Evolutionary conservation across 2,329 filamentous ascomycete species (phyloP).

Genomic region (Beauveria varroae): DNA sequence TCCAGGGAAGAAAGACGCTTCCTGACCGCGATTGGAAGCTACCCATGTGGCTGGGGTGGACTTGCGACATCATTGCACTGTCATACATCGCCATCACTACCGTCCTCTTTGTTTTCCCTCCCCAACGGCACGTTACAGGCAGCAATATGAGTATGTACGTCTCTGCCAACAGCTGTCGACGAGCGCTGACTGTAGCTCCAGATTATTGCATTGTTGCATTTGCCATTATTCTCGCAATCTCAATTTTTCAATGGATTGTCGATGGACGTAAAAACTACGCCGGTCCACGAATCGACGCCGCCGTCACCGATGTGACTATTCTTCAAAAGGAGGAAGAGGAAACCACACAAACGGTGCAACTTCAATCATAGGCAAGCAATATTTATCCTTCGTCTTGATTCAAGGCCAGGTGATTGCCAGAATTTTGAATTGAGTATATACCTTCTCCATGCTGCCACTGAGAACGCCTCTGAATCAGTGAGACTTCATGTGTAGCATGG

Average conservation of each 20-base stretch:
- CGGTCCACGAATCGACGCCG: constrained; percentile 21
- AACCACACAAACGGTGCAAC: constrained; percentile 12
- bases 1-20: constrained; percentile 58
- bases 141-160: constrained; percentile 52
- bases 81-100: constrained; percentile 60
- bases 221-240: constrained; percentile 36
- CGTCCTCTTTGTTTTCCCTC: constrained; percentile 68
- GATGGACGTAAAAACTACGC: constrained; percentile 39
- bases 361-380: constrained; percentile 10
- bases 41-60: constrained; percentile 29
- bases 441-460: neutral
- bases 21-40: constrained; percentile 39
- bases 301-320: neutral
- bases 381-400: too few relatives aligned
- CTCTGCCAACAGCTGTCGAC: neutral
- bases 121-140: constrained; percentile 53
- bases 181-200: neutral
- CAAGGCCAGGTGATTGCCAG: neutral
- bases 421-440: neutral
- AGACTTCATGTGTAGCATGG: neutral
- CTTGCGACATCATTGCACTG: constrained; percentile 38
- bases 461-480: neutral
- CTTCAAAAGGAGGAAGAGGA: neutral
- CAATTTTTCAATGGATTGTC: constrained; percentile 34
- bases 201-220: constrained; percentile 40